phyloP scores from a whole-genome alignment of 306 rosid species.

The Coriaria nepalensis region DNA sequence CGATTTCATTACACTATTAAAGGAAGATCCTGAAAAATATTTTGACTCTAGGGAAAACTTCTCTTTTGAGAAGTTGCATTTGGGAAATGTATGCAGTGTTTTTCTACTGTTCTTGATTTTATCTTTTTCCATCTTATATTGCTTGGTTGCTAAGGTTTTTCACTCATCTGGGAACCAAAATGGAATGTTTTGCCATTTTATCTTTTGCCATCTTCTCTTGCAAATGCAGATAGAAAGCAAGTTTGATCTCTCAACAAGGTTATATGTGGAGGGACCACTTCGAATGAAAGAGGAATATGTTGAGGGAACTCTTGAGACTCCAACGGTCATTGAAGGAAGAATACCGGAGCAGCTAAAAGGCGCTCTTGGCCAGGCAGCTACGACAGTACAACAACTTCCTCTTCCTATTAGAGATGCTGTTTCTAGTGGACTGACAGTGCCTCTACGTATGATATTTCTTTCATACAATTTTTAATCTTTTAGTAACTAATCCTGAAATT shows the following conservation, averaged over 20 bases:
- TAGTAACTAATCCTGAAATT: neutral
- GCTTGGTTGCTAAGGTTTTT: conserved; percentile 5
- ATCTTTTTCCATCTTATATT: conserved; percentile 6
- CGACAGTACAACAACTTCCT: conserved; percentile 72
- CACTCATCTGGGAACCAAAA: neutral
- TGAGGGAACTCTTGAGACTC: conserved; percentile 68
- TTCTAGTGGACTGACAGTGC: conserved; percentile 60
- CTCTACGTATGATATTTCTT: conserved; percentile 47
- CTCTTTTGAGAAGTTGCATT: neutral
- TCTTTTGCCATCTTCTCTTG: neutral
- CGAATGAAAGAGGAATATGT: conserved; percentile 87
- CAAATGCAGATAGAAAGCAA: conserved; percentile 67
- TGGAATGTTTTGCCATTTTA: conserved; percentile 5
- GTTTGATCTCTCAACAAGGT: conserved; percentile 47
- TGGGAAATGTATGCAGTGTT: neutral
- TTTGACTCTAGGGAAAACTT: too few relatives aligned
- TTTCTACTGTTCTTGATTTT: neutral
- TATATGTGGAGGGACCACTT: conserved; percentile 86
- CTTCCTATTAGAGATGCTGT: conserved; percentile 56
- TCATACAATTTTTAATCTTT: neutral
- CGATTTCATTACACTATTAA: too few relatives aligned
- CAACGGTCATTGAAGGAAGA: conserved; percentile 65
- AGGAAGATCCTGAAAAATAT: too few relatives aligned
- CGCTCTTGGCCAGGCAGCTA: conserved; percentile 64
- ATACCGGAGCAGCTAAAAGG: conserved; percentile 83